Percentiles rank a stretch among this genome's conserved stretches.
Conservation (phyloP, 495 filamentous ascomycete species). For the Neurospora sp. region DNA sequence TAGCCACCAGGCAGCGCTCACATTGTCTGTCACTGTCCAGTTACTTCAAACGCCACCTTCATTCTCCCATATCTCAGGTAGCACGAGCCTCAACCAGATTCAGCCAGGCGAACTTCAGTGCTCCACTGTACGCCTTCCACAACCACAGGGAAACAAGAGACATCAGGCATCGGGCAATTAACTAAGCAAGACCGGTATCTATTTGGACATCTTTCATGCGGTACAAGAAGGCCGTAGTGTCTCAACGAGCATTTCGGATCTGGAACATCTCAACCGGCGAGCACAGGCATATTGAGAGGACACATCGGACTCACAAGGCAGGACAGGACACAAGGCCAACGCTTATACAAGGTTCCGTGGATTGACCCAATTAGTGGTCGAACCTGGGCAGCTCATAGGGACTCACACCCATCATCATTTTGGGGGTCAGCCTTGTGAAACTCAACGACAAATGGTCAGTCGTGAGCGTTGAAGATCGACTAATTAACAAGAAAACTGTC, state of each 20-base stretch:
- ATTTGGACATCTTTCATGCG: background rate
- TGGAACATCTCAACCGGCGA: background rate
- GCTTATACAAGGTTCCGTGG: background rate
- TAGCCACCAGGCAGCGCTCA: background rate
- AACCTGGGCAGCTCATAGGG: background rate
- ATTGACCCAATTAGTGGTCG: background rate
- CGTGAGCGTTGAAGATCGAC: background rate
- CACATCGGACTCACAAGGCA: background rate
- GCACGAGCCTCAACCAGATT: conserved; percentile 14
- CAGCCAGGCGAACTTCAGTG: background rate
- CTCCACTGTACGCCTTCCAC: background rate
- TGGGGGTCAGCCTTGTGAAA: background rate
- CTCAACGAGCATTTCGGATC: background rate
- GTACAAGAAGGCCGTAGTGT: background rate
- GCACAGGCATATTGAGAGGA: background rate
- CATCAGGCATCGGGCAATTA: background rate
- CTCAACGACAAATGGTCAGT: background rate
- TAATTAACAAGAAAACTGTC: background rate
- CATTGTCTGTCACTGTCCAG: background rate
- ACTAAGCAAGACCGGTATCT: background rate
- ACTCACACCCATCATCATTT: background rate
- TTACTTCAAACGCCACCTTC: background rate
- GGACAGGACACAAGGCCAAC: background rate
- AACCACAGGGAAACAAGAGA: background rate
- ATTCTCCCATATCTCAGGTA: conserved; percentile 2